Evolutionary conservation across 1,284 basidiomycete genomes (phyloP).

Genomic region (Veloboletus limbatus): DNA sequence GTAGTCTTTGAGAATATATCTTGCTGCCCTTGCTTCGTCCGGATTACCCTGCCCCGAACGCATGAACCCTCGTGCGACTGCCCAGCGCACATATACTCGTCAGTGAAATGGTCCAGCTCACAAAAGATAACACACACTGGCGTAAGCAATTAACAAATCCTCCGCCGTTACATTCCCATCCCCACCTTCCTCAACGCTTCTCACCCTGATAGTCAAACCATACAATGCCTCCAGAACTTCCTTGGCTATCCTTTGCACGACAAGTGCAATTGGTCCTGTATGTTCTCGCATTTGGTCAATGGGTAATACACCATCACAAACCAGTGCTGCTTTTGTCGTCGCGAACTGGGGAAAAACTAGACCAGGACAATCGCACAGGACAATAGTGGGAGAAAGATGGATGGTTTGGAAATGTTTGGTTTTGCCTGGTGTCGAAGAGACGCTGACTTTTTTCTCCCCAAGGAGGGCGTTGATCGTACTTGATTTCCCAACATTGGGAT

Average conservation of each 20-base stretch:
- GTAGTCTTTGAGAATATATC: conserved; percentile 96
- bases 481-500: conserved; percentile 98
- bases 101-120: conserved; percentile 6
- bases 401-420: conserved; percentile 99
- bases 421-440: conserved; percentile 96
- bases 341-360: conserved; percentile 98
- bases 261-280: conserved; percentile 81
- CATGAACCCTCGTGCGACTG: conserved; percentile 92
- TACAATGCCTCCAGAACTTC: conserved; percentile 90
- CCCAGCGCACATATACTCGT: conserved; percentile 5
- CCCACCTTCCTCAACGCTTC: conserved; percentile 80
- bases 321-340: conserved; percentile 91
- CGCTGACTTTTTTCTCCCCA: conserved; percentile 95
- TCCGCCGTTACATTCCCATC: conserved; percentile 77
- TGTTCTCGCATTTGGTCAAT: conserved; percentile 98
- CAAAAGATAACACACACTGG: conserved; percentile 60
- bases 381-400: conserved; percentile 81
- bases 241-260: conserved; percentile 80
- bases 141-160: conserved; percentile 86
- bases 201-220: conserved; percentile 76
- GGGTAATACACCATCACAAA: conserved; percentile 95
- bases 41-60: conserved; percentile 96
- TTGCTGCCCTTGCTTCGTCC: conserved; percentile 92
- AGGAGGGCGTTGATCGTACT: conserved; percentile 96
- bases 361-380: conserved; percentile 98